Base-by-base conservation (phyloP, 106 monocot species). In the Platanthera zijinensis region DNA sequence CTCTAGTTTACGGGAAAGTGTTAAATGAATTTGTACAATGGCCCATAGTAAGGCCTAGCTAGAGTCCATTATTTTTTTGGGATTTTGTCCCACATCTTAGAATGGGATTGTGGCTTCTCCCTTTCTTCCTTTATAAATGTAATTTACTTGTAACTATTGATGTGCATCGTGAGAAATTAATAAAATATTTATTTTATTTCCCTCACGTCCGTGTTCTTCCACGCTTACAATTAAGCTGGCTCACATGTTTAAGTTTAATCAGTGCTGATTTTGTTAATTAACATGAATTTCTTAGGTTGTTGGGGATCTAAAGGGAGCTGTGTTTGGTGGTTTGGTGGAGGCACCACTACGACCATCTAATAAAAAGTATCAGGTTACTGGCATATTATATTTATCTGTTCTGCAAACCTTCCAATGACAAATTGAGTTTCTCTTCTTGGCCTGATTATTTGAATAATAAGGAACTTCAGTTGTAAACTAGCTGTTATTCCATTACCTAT, bases 301-400 rank as follows among this genome's bases (percentile, higher is more conserved):
- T 77, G 99, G 99, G 21, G 99, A 99, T 87, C 69, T 62, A 67
- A 90, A 88, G 64, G 99, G 99, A 78, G 90, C 94, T 53, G 88
- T 92, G 52, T 99, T 99, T 87, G 99, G 99, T 71, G 99, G 99
- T 62, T 87, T 99, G 78, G 84, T 94, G 47, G 99, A 95, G 84
- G 83, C 88, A 17, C 99, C 99, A 32, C 74, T 99, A 48, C 78
- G 76, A 59, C 99, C 99, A 79, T 79, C 88, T n/a, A 90, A 80
- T 79, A 86, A 82, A 82, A 95, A 92, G 75, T 99, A 99, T 82
- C 99, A 99, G 94, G 99, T 93, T 17, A 22, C 52, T 8, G 56
- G 71, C 50, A 10, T 72, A 62, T 49, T 30, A 17, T 21, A 52
- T 48, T 78, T 21, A 64, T 51, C 30, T 28, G 6, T 53, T 61